A percentile compares a stretch with the other conserved stretches of the same genome.
phyloP scores from a whole-genome alignment of 768 basidiomycete species.

The Tylopilus intermedius region DNA sequence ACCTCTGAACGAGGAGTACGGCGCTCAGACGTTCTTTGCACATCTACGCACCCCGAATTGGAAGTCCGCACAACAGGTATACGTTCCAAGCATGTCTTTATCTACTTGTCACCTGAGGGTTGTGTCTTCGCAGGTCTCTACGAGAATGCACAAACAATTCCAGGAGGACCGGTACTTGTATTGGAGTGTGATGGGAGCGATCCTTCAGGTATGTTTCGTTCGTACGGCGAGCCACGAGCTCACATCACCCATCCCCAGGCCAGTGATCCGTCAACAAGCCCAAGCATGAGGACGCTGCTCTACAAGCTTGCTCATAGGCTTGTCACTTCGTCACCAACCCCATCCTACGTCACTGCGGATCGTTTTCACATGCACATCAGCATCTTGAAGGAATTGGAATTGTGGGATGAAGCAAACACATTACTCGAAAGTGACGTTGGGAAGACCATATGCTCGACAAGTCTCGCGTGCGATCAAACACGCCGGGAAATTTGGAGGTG shows the following conservation, averaged over 20 bases:
- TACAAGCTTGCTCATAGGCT: conserved; percentile 76
- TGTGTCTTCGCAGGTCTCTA: conserved; percentile 52
- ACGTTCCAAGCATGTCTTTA: conserved; percentile 2
- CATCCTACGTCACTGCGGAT: conserved; percentile 63
- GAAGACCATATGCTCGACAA: conserved; percentile 61
- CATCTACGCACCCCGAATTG: conserved; percentile 75
- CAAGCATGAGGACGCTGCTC: conserved; percentile 60
- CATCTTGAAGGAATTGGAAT: conserved; percentile 63
- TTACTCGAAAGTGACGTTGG: conserved; percentile 68
- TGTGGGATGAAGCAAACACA: conserved; percentile 66
- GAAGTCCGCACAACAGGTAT: conserved; percentile 82
- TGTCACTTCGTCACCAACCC: conserved; percentile 56
- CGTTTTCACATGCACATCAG: conserved; percentile 73
- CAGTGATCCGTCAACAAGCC: conserved; percentile 58
- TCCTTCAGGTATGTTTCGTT: conserved; percentile 58
- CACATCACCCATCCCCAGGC: conserved; percentile 44
- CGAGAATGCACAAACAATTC: conserved; percentile 79
- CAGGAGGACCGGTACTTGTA: conserved; percentile 77
- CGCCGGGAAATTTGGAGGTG: conserved; percentile 65
- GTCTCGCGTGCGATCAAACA: conserved; percentile 68
- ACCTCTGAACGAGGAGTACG: conserved; percentile 78
- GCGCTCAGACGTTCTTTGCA: conserved; percentile 79
- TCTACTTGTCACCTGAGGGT: neutral
- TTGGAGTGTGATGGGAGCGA: conserved; percentile 76
- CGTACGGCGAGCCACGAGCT: conserved; percentile 6